Conservation (phyloP, 345 rosid species). For the Lumnitzera littorea region DNA sequence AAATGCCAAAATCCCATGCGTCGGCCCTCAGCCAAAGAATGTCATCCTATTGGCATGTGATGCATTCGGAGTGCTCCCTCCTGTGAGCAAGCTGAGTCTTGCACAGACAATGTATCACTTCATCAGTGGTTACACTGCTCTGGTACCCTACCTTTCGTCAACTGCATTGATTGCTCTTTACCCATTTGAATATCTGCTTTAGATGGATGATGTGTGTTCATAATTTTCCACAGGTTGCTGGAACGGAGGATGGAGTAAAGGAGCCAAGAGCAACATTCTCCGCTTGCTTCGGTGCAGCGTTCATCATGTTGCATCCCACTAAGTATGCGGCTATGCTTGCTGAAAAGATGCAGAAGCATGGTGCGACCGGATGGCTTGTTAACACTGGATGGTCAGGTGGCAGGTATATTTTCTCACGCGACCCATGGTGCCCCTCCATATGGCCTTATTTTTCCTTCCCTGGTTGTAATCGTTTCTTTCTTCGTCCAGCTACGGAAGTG, state of each 20-base stretch:
- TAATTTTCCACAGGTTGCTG: conserved; percentile 53
- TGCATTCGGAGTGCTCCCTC: conserved; percentile 97
- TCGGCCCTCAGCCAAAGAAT: conserved; percentile 87
- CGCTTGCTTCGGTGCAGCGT: conserved; percentile 97
- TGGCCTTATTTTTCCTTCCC: too few relatives aligned
- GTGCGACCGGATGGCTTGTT: conserved; percentile 97
- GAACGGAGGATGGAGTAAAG: conserved; percentile 89
- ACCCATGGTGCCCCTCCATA: too few relatives aligned
- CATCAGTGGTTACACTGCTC: conserved; percentile 96
- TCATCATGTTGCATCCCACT: conserved; percentile 97
- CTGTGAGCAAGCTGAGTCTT: conserved; percentile 88
- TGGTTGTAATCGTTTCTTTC: too few relatives aligned
- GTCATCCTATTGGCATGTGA: conserved; percentile 93
- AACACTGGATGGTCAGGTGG: conserved; percentile 99
- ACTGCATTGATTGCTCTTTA: neutral
- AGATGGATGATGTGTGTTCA: neutral
- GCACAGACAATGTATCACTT: conserved; percentile 98
- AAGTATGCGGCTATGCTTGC: conserved; percentile 95
- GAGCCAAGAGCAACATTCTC: conserved; percentile 93
- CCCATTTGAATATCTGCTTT: neutral
- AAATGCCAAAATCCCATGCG: conserved; percentile 82
- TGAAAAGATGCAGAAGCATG: conserved; percentile 90
- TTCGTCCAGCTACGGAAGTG: conserved; percentile 63
- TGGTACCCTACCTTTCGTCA: conserved; percentile 29
- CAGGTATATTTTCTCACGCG: conserved; percentile 36